These are phyloP conservation scores for Plasmodium coatneyi DNA, from an alignment of 169 alveolate genomes.

Conservation along the genomic window DNA sequence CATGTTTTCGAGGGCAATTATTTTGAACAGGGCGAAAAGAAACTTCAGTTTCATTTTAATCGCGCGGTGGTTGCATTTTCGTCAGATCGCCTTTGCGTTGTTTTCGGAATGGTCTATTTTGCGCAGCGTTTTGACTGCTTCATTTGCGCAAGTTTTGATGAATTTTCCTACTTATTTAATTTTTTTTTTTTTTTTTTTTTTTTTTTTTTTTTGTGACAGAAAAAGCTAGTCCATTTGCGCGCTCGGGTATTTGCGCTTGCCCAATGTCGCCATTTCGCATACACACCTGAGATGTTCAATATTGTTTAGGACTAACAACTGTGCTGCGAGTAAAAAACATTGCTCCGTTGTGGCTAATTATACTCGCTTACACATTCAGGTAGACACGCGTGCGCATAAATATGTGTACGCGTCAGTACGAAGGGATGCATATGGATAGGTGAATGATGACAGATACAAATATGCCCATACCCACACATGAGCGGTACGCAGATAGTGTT, in stretches of 20 bases:
- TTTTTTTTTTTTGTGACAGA: not conserved
- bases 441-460: not conserved
- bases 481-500: not conserved
- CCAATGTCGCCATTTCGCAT: not conserved
- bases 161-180: not conserved
- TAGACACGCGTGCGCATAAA: not conserved
- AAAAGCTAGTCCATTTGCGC: not conserved
- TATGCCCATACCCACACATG: not conserved
- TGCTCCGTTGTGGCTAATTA: not conserved
- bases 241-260: not conserved
- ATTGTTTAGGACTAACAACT: not conserved
- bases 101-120: not conserved
- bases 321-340: not conserved
- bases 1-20: constrained; percentile 32
- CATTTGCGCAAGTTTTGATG: not conserved
- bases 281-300: not conserved
- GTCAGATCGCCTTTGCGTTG: not conserved
- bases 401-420: not conserved
- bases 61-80: constrained; percentile 7
- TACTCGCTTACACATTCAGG: not conserved
- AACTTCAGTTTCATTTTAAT: constrained; percentile 48
- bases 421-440: not conserved
- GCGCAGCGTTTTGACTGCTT: not conserved
- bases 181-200: not conserved
- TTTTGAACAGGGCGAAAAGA: constrained; percentile 16